Percentiles rank a stretch among this genome's conserved stretches.
Conservation (phyloP, 2,329 filamentous ascomycete species). For the Purpureocillium takamizusanense region DNA sequence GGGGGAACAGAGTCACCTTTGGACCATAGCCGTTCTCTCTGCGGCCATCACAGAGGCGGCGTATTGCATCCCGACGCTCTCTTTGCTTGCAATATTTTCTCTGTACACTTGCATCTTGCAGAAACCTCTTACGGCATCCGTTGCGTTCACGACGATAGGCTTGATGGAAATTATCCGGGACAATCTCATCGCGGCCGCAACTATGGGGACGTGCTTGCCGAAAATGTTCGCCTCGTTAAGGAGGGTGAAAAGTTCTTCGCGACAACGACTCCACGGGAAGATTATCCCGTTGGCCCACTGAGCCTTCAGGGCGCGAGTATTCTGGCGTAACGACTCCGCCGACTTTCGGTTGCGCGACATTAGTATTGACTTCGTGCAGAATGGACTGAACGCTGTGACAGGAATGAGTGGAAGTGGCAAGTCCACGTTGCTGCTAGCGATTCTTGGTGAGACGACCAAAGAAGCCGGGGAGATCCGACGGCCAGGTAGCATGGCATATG, state of each 20-base stretch:
- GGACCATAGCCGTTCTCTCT: conserved; percentile 33
- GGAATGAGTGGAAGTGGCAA: conserved; percentile 40
- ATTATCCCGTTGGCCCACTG: neutral
- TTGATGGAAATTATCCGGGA: conserved; percentile 34
- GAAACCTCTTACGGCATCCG: conserved; percentile 32
- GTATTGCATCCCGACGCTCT: conserved; percentile 32
- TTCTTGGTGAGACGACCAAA: conserved; percentile 35
- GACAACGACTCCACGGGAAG: neutral
- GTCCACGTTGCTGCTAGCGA: conserved; percentile 35
- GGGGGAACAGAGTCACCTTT: conserved; percentile 38
- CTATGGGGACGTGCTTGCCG: neutral
- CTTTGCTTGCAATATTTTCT: conserved; percentile 36
- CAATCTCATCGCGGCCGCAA: conserved; percentile 21
- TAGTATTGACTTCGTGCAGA: conserved; percentile 34
- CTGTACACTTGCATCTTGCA: conserved; percentile 32
- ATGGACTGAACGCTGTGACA: conserved; percentile 35
- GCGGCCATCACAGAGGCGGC: conserved; percentile 27
- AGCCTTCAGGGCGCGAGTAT: conserved; percentile 10
- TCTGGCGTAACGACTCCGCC: conserved; percentile 30
- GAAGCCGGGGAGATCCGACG: conserved; percentile 28
- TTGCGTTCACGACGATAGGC: conserved; percentile 38
- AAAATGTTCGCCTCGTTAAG: neutral
- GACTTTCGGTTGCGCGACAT: conserved; percentile 31
- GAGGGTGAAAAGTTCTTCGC: conserved; percentile 1
- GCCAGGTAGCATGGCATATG: conserved; percentile 36